Evolutionary conservation across 495 filamentous ascomycete species (phyloP), one percentile per base, ranked within the genome.

Genomic region (Extremus antarcticus): DNA sequence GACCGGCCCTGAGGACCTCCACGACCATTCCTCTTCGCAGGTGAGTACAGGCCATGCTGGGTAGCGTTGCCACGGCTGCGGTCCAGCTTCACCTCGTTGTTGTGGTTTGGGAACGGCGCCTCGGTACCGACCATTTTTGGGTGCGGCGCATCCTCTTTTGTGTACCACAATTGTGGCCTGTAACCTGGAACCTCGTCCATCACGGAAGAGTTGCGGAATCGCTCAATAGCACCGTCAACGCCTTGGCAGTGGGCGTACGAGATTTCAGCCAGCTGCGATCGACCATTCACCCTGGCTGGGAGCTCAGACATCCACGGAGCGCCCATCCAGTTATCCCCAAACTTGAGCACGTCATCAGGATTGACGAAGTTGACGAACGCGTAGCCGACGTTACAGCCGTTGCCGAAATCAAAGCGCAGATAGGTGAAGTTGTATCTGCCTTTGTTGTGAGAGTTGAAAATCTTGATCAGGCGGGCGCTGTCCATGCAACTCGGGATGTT

Each of bases 181-280:
- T 86, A 91, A 20, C 82, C 81, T 3, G 79, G 74, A 41, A 82
- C 76, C 69, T 96, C 88, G 11, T 89, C 72, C 86, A 96, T 96
- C 15, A 98, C 89, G 3, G 86, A 87, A 51, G 88, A 95, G 70
- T 98, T 98, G 20, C 91, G 84, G 69, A 98, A 97, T 61, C 96
- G 94, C 63, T 92, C 84, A 29, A 95, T 79, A 7, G 96, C 76
- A 51, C 86, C 88, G 65, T 94, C 91, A 57, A 83, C 82, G 39
- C 91, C 92, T 71, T 98, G 92, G 56, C 94, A 88, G 29, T 89
- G 94, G 22, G 91, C 92, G 70, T 96, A 98, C 3, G 89, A 94
- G 24, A 96, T 79, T 65, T 95, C 88, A 1, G 88, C 87, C 45
- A 88, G 77, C 66, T 95, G 95, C 63, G 88, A 83, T 38, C 39